Conservation (phyloP, 1,284 basidiomycete species). For the Ustilago bromivora region DNA sequence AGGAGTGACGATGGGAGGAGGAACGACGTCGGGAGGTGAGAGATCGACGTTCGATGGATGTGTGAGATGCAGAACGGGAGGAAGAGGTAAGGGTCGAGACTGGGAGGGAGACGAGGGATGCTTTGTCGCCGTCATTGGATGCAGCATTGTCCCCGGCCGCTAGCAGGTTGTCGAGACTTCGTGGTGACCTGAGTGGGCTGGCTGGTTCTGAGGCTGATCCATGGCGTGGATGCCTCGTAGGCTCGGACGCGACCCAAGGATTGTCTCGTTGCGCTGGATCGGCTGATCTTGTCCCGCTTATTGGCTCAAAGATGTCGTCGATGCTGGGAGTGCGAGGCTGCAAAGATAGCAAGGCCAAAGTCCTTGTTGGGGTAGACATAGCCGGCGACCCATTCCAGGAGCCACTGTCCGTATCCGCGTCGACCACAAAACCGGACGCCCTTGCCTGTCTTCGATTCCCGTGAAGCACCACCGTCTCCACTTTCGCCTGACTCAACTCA, state of each 20-base stretch:
- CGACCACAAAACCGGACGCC: conserved; percentile 9
- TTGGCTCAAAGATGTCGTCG: not conserved
- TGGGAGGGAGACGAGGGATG: conserved; percentile 44
- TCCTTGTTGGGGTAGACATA: conserved; percentile 5
- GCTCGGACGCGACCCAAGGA: not conserved
- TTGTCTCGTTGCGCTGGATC: not conserved
- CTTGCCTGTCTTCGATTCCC: conserved; percentile 47
- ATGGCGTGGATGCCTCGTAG: not conserved
- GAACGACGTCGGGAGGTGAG: conserved; percentile 12
- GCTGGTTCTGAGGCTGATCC: conserved; percentile 22
- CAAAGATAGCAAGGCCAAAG: not conserved
- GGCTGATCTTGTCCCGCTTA: not conserved
- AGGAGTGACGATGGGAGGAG: conserved; percentile 4
- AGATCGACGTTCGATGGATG: conserved; percentile 33
- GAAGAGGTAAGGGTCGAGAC: conserved; percentile 45
- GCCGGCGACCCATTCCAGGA: conserved; percentile 8
- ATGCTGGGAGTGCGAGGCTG: not conserved
- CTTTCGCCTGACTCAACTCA: conserved; percentile 37
- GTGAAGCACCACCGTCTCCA: conserved; percentile 40
- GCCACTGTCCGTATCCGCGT: not conserved
- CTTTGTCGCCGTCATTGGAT: conserved; percentile 35
- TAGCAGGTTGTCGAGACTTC: not conserved
- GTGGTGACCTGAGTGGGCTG: conserved; percentile 20
- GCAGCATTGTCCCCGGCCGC: not conserved
- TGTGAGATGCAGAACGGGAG: conserved; percentile 28